Base-by-base conservation (phyloP, 1,284 basidiomycete species). In the Cutaneotrichosporon sp. region DNA sequence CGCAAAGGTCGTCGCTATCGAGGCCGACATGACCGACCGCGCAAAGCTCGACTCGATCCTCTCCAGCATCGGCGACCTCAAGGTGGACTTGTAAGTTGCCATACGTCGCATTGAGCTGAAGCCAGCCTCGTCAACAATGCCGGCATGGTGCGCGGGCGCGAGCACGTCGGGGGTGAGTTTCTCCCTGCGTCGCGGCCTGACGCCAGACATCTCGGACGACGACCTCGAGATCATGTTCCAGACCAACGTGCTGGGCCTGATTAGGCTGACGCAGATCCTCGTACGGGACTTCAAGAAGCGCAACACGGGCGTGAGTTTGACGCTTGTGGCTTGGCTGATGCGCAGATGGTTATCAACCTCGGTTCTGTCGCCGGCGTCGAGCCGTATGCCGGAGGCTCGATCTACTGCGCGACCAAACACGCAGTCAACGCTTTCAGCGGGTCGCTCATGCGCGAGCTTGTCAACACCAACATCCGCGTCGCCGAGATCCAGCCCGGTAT, bases 321-420 rank as follows among this genome's bases (percentile, higher is more conserved):
- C 26, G 5, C 18, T 7, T 21, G 15, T 18, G n/a, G 20, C 23
- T 35, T 4, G 8, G 18, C 52, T 58, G 4, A 54, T 49, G n/a
- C 15, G 4, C 41, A 70, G 68, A 93, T 97, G 76, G 80, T 99
- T 62, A 96, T 99, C 77, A 94, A 96, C 76, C 79, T 99, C 54
- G 93, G 96, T 44, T 93, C 90, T 13, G 84, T 99, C 54, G 92
- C 90, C 40, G 91, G 94, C 38, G 79, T 85, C 15, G 94, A 98
- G 69, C 76, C 94, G 0, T 98, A 99, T 68, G 84, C 84, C 13
- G 91, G 90, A 20, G 93, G 92, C 21, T 62, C 72, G 1, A 79
- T 81, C 62, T 81, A 80, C 70, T 78, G 73, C 56, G 75, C 73
- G 15, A 74, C 72, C 39, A 74, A 74, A 54, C 61, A 64, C 65